Conservation (phyloP, 257 asterid species). For the Jaltomata sinuosa region DNA sequence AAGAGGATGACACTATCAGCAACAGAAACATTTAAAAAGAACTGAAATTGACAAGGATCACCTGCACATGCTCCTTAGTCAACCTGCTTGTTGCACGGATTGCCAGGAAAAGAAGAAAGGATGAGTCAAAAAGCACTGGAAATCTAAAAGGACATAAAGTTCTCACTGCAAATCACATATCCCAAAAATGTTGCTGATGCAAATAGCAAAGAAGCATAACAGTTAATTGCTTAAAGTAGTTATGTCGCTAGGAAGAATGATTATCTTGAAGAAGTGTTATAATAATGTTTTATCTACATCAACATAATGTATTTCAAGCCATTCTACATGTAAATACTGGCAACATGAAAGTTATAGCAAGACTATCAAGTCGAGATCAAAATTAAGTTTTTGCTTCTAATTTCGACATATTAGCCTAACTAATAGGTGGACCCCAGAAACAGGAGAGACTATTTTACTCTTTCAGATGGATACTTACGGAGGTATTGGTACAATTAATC, state of each 20-base stretch:
- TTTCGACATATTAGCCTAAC: background rate
- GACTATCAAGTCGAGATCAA: background rate
- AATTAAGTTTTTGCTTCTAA: background rate
- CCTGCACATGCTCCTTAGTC: conserved; percentile 95
- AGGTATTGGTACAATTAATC: conserved; percentile 73
- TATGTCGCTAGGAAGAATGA: background rate
- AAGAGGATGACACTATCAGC: conserved; percentile 1
- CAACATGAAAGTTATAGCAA: background rate
- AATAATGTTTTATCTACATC: background rate
- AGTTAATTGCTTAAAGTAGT: background rate
- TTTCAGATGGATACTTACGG: conserved; percentile 45
- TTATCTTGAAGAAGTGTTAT: background rate
- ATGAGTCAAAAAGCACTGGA: background rate
- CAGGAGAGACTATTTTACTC: background rate
- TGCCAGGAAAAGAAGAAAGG: conserved; percentile 14
- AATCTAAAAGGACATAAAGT: background rate
- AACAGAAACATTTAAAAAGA: background rate
- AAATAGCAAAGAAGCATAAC: background rate
- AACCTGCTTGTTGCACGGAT: conserved; percentile 38
- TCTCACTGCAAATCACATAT: background rate
- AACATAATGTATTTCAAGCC: background rate
- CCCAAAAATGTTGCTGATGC: background rate
- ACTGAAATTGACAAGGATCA: conserved; percentile 22
- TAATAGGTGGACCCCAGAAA: background rate
- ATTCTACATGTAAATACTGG: background rate